Base-by-base conservation (phyloP, 345 rosid species). In the Salix koriyanagi region DNA sequence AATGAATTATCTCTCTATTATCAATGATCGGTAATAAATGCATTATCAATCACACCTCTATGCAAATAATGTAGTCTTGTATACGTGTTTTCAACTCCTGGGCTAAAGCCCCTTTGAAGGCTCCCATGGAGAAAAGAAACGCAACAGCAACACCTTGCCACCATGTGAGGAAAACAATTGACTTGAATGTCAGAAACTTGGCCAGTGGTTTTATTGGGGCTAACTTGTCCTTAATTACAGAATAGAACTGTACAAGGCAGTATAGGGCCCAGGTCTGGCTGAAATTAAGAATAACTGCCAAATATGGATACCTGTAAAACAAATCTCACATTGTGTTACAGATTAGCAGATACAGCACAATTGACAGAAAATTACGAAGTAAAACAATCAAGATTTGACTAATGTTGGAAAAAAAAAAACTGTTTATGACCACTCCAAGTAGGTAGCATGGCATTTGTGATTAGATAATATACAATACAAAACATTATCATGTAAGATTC, bases 91-190 rank as follows among this genome's bases (percentile, higher is more conserved):
- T 93, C 83, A 96, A 82, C 82, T 96, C 95, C 88, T 88, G 93
- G 37, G 99, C 99, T 79, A 92, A 83, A 50, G 92, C 73, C 23
- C 99, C 98, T 78, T 84, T 96, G 75, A 96, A 88, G 54, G 86
- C 91, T 78, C 99, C 99, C 81, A 90, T 81, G 19, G 95, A 88
- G 85, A 91, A 92, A 79, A 96, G 97, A 88, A 96, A 93, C 28
- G 99, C 98, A 78, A 96, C 88, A 30, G 92, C 85, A 23, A 96
- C 79, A 61, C 99, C 99, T 93, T 96, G 98, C 99, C 99, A 96
- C 99, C 99, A 96, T 39, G 99, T 96, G 79, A 96, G 90, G 88
- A 96, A 96, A 21, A 96, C 96, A 50, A 96, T 96, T 46, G 99
- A 96, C 86, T 96, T 96, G 84, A 96, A 91, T 37, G 97, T 91